Base-by-base conservation (phyloP, 108 stramenopile species). In the Cylindrotheca fusiformis region DNA sequence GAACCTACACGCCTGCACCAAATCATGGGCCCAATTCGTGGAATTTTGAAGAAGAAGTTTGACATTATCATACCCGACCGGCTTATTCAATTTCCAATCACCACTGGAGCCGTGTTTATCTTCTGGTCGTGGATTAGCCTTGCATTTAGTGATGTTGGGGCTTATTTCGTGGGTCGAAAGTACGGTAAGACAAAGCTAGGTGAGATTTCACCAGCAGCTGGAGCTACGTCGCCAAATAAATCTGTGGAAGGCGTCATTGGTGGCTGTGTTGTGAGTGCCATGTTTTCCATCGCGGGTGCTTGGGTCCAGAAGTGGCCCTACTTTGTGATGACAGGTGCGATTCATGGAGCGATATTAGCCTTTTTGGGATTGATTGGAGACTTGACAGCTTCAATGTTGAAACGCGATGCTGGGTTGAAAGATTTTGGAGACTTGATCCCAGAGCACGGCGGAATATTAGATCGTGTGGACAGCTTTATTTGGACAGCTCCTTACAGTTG, bases 381-480 rank as follows among this genome's bases (percentile, higher is more conserved):
- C 71, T 71, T 98, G 57, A 97, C 98, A 1, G 96, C 96, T 14
- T 91, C 90, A 20, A 95, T 98, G 96, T 65, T 98, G 26, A 98
- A 98, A 68, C 79, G 98, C 21, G 96, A 97, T 77, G 96, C 96
- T 0, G 96, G 90, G 1, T 46, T 98, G 62, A 98, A 98, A 74
- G 98, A 98, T 66, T 95, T 95, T 66, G 98, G 98, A 10, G 84
- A 92, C 67, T 59, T 98, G 32, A 88, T 98, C 55, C 98, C 98
- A 0, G 98, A 97, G 76, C 98, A 98, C 60, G 98, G 98, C 20
- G 98, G 98, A 10, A 84, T 97, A 21, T 72, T 98, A 65, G 98
- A 98, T 58, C 85, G 98, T 21, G 88, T 97, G 19, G 98, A 98
- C 62, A 94, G 92, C 62, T 97, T 91, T 72, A 84, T 98, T 14